Evolutionary conservation across 208 protist genomes (phyloP).

Genomic region (Entamoeba dispar): DNA sequence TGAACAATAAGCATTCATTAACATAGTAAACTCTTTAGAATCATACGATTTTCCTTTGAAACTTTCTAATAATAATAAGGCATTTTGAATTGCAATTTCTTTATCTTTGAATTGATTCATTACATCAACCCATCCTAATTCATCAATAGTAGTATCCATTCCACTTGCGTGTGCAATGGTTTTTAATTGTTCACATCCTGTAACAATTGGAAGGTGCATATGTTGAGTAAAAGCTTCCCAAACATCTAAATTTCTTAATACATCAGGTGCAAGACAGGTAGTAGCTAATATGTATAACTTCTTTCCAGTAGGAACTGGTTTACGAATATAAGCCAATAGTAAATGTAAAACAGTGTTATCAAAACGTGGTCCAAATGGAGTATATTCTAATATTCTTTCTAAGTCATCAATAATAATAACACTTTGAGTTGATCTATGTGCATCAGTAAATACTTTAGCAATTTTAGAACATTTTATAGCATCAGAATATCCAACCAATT

Average conservation of each 20-base stretch:
- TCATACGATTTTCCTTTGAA: not conserved
- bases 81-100: not conserved
- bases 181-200: not conserved
- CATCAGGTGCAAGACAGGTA: not conserved
- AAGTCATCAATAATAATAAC: conserved; percentile 89
- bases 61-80: not conserved
- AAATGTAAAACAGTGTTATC: not conserved
- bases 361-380: conserved; percentile 53
- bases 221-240: not conserved
- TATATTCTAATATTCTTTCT: conserved; percentile 74
- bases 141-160: not conserved
- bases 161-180: not conserved
- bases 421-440: conserved; percentile 74
- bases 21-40: not conserved
- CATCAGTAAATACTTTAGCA: conserved; percentile 77
- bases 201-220: not conserved
- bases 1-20: not conserved
- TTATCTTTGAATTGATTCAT: not conserved
- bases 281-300: not conserved
- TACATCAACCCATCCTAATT: not conserved
- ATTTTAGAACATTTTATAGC: conserved; percentile 20
- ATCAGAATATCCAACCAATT: conserved; percentile 61
- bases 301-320: not conserved
- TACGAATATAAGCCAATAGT: not conserved
- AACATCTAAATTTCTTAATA: not conserved